Evolutionary conservation across 768 basidiomycete genomes (phyloP).

Genomic region (Suillus discolor): DNA sequence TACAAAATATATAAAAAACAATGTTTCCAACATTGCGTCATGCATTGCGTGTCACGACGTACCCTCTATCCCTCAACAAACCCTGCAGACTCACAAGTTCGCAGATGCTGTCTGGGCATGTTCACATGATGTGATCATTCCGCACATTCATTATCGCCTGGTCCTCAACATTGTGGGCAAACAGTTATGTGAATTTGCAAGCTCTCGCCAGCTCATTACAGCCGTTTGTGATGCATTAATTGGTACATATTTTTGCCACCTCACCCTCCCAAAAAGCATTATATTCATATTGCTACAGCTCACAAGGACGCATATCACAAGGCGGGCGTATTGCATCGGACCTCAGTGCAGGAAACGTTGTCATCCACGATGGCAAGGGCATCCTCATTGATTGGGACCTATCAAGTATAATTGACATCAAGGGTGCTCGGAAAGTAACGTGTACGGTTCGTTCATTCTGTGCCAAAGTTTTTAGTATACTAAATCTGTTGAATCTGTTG

Average conservation of each 20-base stretch:
- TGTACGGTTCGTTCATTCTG: no score
- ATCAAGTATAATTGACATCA: no score
- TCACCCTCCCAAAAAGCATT: background rate
- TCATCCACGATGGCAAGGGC: no score
- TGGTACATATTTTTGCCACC: background rate
- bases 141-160: background rate
- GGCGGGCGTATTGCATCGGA: no score
- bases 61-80: background rate
- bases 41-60: slow-evolving; percentile 12
- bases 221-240: background rate
- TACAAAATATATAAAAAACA: slow-evolving; percentile 19
- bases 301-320: background rate
- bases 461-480: background rate
- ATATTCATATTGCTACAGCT: slow-evolving; percentile 6
- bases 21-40: slow-evolving; percentile 27
- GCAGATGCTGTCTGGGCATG: background rate
- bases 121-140: background rate
- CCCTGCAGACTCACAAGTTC: background rate
- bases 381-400: no score
- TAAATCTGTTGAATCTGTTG: background rate
- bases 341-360: no score
- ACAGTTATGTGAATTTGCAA: background rate
- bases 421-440: no score
- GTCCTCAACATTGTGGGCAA: background rate
- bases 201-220: background rate